phyloP scores from a whole-genome alignment of 192 early-diverging fungal genomes.

The Linnemannia exigua region DNA sequence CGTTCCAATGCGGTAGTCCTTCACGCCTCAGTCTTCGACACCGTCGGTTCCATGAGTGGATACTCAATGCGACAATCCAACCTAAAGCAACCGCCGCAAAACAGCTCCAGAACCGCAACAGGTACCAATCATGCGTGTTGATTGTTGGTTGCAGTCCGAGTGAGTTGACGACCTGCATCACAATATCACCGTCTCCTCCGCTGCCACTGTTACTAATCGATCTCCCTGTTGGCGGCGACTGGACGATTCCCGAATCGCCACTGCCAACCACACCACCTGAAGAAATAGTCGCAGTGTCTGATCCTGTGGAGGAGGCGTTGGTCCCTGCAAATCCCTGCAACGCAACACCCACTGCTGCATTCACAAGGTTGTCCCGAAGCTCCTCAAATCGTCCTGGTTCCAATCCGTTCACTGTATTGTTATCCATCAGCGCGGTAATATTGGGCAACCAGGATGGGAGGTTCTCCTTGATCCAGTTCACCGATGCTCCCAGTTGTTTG shows the following conservation, averaged over 20 bases:
- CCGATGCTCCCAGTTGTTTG: background rate
- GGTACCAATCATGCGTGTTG: conserved; percentile 67
- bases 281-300: background rate
- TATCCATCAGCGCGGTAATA: conserved; percentile 50
- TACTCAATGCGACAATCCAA: conserved; percentile 53
- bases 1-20: conserved; percentile 34
- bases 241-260: background rate
- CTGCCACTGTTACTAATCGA: background rate
- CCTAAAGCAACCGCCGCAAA: conserved; percentile 53
- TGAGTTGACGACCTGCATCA: conserved; percentile 53
- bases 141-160: conserved; percentile 64
- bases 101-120: conserved; percentile 62
- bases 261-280: background rate
- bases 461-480: conserved; percentile 26
- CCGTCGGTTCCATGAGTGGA: conserved; percentile 60
- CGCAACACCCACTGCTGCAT: background rate
- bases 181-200: conserved; percentile 33
- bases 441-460: conserved; percentile 36
- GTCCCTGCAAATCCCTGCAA: background rate
- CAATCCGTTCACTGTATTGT: conserved; percentile 4
- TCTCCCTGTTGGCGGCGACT: background rate
- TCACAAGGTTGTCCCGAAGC: conserved; percentile 8
- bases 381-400: conserved; percentile 15
- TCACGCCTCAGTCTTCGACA: conserved; percentile 44
- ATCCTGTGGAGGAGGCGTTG: background rate